Conservation (phyloP, 1,284 basidiomycete genomes). For the Mycena citricolor region DNA sequence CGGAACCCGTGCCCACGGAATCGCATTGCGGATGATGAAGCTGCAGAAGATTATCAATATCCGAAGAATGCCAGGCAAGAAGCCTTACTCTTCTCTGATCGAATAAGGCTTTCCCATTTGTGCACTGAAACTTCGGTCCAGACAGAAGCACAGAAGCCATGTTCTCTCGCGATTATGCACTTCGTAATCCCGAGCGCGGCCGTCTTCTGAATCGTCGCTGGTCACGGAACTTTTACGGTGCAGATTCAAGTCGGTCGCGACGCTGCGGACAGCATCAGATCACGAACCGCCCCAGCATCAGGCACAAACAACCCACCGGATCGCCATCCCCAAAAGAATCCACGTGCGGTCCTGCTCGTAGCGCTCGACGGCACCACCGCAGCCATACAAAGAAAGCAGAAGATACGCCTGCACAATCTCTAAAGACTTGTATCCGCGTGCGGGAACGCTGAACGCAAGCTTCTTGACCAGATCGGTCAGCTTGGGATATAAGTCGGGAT, state of each 20-base stretch:
- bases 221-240: conserved; percentile 82
- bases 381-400: conserved; percentile 78
- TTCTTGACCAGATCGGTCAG: conserved; percentile 86
- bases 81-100: conserved; percentile 80
- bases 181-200: conserved; percentile 71
- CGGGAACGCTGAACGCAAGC: conserved; percentile 87
- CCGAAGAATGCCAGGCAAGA: conserved; percentile 4
- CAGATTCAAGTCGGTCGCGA: conserved; percentile 95
- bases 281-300: conserved; percentile 5
- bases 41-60: too few relatives aligned
- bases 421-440: conserved; percentile 88
- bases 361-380: conserved; percentile 84
- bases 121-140: conserved; percentile 89
- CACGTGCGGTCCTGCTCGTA: conserved; percentile 98
- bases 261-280: conserved; percentile 46
- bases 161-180: conserved; percentile 93
- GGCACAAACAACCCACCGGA: conserved; percentile 49
- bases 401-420: conserved; percentile 94
- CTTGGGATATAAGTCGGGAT: conserved; percentile 81
- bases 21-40: conserved; percentile 85
- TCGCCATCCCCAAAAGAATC: conserved; percentile 85
- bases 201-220: conserved; percentile 74
- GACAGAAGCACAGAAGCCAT: conserved; percentile 89
- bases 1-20: conserved; percentile 68
- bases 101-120: conserved; percentile 92